A percentile compares a stretch with the other conserved stretches of the same genome.
Conservation (phyloP, 768 basidiomycete genomes). For the Rossbeevera mucosa region DNA sequence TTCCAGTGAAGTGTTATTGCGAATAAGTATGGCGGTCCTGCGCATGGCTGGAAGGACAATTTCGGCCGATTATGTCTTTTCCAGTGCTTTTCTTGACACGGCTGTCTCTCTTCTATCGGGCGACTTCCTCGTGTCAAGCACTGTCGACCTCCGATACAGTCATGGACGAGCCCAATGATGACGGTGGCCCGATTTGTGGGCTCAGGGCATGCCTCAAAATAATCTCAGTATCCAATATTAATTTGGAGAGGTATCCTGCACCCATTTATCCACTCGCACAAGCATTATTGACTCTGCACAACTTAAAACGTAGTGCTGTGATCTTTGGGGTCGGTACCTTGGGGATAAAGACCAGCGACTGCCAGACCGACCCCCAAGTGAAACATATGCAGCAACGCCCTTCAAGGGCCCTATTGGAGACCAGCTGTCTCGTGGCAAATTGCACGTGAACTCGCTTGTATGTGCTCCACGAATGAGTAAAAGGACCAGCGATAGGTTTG, state of each 20-base stretch:
- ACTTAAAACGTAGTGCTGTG: no score
- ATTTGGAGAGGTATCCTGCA: no score
- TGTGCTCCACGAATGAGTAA: no score
- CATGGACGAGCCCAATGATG: slow-evolving; percentile 36
- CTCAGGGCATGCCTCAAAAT: slow-evolving; percentile 48
- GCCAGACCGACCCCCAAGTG: slow-evolving; percentile 70
- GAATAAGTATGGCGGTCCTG: background rate
- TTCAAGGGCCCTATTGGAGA: slow-evolving; percentile 21
- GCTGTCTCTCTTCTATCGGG: background rate
- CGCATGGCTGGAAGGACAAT: background rate
- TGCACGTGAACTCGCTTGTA: no score
- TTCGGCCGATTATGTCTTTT: background rate
- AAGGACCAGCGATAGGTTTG: slow-evolving; percentile 28
- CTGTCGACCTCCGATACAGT: slow-evolving; percentile 28
- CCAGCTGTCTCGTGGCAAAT: no score
- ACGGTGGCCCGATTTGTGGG: slow-evolving; percentile 57
- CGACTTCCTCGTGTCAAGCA: background rate
- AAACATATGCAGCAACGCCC: slow-evolving; percentile 50
- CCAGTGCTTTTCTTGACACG: background rate
- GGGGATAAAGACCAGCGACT: slow-evolving; percentile 57
- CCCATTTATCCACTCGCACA: no score
- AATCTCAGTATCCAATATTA: slow-evolving; percentile 49
- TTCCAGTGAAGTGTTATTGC: background rate
- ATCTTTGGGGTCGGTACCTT: slow-evolving; percentile 53
- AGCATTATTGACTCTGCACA: no score